Base-by-base conservation (phyloP, 495 filamentous ascomycete genomes). In the Xylaria palmicola region DNA sequence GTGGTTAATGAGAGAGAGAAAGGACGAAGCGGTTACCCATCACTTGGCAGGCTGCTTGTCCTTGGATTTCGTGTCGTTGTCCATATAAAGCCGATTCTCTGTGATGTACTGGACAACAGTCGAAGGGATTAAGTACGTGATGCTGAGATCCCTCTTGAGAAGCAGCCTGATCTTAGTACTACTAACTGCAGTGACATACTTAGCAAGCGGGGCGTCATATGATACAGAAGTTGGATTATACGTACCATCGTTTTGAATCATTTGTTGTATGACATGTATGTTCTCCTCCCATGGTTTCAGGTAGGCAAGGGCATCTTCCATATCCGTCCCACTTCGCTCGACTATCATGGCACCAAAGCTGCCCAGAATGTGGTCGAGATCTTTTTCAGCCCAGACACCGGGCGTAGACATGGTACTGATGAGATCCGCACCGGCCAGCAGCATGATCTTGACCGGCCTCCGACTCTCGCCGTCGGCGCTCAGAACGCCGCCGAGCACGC, bases 131-230 rank as follows among this genome's bases (percentile, higher is more conserved):
- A 70, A 40, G 37, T 71, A 78, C 59, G 81, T 82, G 24, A 90
- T 86, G 65, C 89, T 93, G 81, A 95, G 88, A 63, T 92, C 89
- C 64, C 88, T 85, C 62, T 87, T 83, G 49, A 93, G 72, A 74
- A 96, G 94, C 7, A 94, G 78, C 27, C 92, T 85, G 54, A 96
- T 92, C 74, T 93, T 94, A 30, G 92, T 96, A 45, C 88, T 91
- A 68, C 87, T 91, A 60, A 97, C 89, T 61, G 65, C 95, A 26
- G 29, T 24, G 36, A 41, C 26, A 24, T 17, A 89, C 37, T 60
- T 32, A 60, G 57, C 47, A 52, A 17, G 47, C 9, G 53, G 1
- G 17, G 13, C 10, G 26, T 37, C 22, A 12, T 53, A 10, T 6
- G 12, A 36, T 15, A 12, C 20, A 40, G n/a, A 56, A 17, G 26